Percentiles rank a stretch among this genome's conserved stretches.
Evolutionary conservation across 176 grass and related monocot genomes (phyloP).

Genomic region (Rhynchospora pubera): DNA sequence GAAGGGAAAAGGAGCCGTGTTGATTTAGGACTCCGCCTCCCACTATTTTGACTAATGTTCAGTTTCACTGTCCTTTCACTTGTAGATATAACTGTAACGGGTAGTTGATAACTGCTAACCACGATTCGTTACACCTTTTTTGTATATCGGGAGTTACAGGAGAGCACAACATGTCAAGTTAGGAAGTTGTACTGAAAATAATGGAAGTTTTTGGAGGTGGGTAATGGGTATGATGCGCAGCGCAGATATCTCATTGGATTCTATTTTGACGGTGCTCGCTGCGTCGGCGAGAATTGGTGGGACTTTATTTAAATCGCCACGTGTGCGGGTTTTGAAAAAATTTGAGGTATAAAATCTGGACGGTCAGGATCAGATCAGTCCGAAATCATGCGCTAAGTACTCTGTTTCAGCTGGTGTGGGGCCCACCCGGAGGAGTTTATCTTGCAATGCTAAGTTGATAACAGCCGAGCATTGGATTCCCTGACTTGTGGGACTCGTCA

Average conservation of each 20-base stretch:
- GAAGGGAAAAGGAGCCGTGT: conserved; percentile 2
- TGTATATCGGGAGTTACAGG: neutral
- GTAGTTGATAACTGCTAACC: neutral
- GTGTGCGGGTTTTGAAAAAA: neutral
- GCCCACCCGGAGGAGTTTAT: neutral
- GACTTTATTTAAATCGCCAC: neutral
- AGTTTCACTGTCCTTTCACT: neutral
- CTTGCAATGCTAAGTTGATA: neutral
- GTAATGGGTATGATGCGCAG: neutral
- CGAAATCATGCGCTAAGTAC: neutral
- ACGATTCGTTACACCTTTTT: neutral
- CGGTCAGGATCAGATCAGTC: neutral
- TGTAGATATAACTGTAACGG: neutral
- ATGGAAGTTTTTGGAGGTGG: neutral
- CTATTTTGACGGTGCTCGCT: conserved; percentile 8
- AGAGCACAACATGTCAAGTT: neutral
- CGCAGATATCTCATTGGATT: conserved; percentile 23
- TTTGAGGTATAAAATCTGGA: neutral
- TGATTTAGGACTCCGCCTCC: conserved; percentile 1
- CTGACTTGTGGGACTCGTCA: neutral
- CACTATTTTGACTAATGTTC: neutral
- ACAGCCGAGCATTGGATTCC: conserved; percentile 12
- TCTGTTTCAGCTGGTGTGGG: neutral
- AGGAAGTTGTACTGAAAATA: neutral
- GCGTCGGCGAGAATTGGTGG: neutral